Evolutionary conservation across 306 rosid genomes (phyloP).

Genomic region (Cucumis melo): DNA sequence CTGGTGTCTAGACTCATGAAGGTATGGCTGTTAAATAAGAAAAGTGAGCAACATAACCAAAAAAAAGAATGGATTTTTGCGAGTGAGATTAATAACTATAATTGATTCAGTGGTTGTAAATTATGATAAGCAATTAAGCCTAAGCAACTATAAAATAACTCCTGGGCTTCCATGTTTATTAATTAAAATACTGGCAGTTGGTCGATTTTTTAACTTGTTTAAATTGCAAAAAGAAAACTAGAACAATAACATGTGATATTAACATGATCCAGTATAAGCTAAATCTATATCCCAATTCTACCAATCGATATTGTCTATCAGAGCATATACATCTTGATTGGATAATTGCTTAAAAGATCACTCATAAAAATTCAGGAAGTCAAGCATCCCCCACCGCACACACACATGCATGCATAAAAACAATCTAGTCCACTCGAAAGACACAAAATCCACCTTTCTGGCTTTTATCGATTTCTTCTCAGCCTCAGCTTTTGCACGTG

Average conservation of each 20-base stretch:
- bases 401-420: not conserved
- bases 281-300: not conserved
- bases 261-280: not conserved
- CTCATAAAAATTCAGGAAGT: not conserved
- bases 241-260: not conserved
- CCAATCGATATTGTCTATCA: not conserved
- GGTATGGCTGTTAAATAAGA: conserved; percentile 59
- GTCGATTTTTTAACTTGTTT: not conserved
- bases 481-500: conserved; percentile 96
- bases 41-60: not conserved
- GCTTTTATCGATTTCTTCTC: conserved; percentile 81
- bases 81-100: not conserved
- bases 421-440: not conserved
- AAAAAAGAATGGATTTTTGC: not conserved
- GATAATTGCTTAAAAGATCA: not conserved
- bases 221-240: not conserved
- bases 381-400: not conserved
- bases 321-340: not conserved
- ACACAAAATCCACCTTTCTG: conserved; percentile 52
- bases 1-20: conserved; percentile 93
- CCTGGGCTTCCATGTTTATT: not conserved
- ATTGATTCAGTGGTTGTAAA: not conserved
- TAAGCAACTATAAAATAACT: not conserved
- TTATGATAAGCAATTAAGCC: not conserved
- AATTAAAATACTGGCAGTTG: not conserved